phyloP scores from a whole-genome alignment of 345 rosid genomes.

The Citrus maxima region DNA sequence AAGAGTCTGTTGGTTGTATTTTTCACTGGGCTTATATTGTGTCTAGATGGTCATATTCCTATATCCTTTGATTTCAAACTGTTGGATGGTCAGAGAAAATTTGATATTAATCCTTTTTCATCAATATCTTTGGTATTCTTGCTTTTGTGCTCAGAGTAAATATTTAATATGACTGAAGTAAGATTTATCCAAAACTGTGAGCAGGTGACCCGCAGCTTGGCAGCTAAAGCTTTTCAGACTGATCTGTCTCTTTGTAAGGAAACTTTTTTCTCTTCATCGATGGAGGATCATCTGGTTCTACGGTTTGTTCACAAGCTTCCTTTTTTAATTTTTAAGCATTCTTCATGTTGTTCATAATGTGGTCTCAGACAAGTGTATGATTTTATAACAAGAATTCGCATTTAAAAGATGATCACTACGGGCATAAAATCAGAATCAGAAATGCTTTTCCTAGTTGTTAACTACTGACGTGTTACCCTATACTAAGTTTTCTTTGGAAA shows the following conservation, averaged over 20 bases:
- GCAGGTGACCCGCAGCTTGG: conserved; percentile 88
- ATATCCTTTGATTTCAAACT: not conserved
- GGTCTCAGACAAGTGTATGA: not conserved
- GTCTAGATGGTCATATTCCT: not conserved
- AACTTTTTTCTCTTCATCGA: conserved; percentile 70
- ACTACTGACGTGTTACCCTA: not conserved
- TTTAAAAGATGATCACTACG: not conserved
- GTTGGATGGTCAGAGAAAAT: not conserved
- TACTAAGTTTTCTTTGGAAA: not conserved
- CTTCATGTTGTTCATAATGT: conserved; percentile 11
- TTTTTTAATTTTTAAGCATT: not conserved
- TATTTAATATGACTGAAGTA: not conserved
- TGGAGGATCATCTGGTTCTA: conserved; percentile 73
- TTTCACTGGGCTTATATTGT: not conserved
- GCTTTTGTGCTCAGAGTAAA: not conserved
- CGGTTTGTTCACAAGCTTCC: conserved; percentile 40
- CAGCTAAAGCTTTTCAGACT: conserved; percentile 83
- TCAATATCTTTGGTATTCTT: not conserved
- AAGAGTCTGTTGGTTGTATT: not conserved
- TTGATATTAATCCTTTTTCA: not conserved
- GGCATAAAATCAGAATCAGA: not conserved
- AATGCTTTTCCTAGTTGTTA: not conserved
- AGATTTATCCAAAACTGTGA: conserved; percentile 12
- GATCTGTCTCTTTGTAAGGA: conserved; percentile 80
- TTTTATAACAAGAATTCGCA: not conserved